Conservation (phyloP, 495 filamentous ascomycete genomes). For the Penicillium nucicola region DNA sequence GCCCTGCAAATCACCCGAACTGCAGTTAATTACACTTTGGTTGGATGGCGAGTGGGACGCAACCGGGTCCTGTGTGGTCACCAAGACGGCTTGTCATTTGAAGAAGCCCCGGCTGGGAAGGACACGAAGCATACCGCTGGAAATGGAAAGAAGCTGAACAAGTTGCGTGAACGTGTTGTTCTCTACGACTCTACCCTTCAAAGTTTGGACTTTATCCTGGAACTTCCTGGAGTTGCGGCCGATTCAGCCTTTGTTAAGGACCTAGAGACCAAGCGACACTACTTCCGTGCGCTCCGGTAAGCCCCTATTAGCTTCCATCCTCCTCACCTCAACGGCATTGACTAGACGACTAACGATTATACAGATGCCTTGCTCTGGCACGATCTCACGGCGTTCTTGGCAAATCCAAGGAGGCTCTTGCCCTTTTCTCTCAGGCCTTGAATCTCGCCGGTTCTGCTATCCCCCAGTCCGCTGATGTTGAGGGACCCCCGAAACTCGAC, state of each 20-base stretch:
- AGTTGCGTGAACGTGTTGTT: slow-evolving; percentile 81
- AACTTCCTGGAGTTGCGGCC: slow-evolving; percentile 81
- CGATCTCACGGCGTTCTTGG: slow-evolving; percentile 76
- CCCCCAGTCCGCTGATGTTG: slow-evolving; percentile 25
- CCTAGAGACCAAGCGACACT: slow-evolving; percentile 70
- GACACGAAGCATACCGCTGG: slow-evolving; percentile 58
- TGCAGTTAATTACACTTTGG: slow-evolving; percentile 85
- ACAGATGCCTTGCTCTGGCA: slow-evolving; percentile 79
- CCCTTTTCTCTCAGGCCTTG: slow-evolving; percentile 69
- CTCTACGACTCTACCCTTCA: slow-evolving; percentile 90
- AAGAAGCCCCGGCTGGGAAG: slow-evolving; percentile 46
- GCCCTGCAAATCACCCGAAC: slow-evolving; percentile 88
- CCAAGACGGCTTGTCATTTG: slow-evolving; percentile 66
- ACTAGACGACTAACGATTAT: slow-evolving; percentile 10
- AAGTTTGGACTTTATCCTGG: slow-evolving; percentile 85
- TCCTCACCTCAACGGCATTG: too few species aligned
- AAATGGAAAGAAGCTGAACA: slow-evolving; percentile 66
- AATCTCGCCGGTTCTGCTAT: slow-evolving; percentile 45
- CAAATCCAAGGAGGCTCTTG: slow-evolving; percentile 77
- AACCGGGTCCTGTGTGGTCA: slow-evolving; percentile 84
- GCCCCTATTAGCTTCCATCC: too few species aligned
- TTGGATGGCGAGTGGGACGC: slow-evolving; percentile 91
- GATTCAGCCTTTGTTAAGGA: slow-evolving; percentile 74
- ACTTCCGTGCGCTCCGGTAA: slow-evolving; percentile 87
- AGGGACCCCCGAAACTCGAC: slow-evolving; percentile 51